Conservation (phyloP, 257 asterid species). For the Henckelia pumila region DNA sequence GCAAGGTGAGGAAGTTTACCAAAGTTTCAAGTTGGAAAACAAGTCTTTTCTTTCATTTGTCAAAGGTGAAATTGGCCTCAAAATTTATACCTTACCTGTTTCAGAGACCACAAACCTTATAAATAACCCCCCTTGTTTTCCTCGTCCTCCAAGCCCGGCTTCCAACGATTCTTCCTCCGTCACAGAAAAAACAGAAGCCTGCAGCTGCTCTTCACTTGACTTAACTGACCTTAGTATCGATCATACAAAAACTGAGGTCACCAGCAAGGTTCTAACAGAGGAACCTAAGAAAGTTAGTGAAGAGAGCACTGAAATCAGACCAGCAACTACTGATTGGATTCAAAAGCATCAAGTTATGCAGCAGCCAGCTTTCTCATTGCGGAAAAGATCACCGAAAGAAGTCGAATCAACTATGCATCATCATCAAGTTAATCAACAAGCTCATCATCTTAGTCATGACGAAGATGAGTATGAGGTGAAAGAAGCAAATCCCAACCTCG, state of each 20-base stretch:
- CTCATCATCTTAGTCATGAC: slow-evolving; percentile 22
- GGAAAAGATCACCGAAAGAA: slow-evolving; percentile 30
- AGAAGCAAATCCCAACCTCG: slow-evolving; percentile 53
- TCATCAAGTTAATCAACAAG: slow-evolving; percentile 33
- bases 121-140: slow-evolving; percentile 18
- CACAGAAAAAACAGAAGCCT: slow-evolving; percentile 21
- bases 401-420: slow-evolving; percentile 35
- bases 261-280: slow-evolving; percentile 17
- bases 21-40: slow-evolving; percentile 54
- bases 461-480: slow-evolving; percentile 59
- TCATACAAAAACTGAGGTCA: slow-evolving; percentile 14
- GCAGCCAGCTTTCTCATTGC: slow-evolving; percentile 33
- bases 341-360: slow-evolving; percentile 39
- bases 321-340: slow-evolving; percentile 35
- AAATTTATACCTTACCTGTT: slow-evolving; percentile 42
- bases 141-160: slow-evolving; percentile 25
- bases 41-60: slow-evolving; percentile 45
- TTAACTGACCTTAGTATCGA: slow-evolving; percentile 17
- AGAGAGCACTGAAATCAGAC: slow-evolving; percentile 27
- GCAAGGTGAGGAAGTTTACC: slow-evolving; percentile 65
- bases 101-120: slow-evolving; percentile 20
- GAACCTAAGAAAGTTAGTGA: slow-evolving; percentile 22
- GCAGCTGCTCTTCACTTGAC: slow-evolving; percentile 14
- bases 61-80: slow-evolving; percentile 69
- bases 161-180: slow-evolving; percentile 19